Evolutionary conservation across 306 rosid species (phyloP), one percentile per base, ranked within the genome.

Genomic region (Oxytropis ochrocephala): DNA sequence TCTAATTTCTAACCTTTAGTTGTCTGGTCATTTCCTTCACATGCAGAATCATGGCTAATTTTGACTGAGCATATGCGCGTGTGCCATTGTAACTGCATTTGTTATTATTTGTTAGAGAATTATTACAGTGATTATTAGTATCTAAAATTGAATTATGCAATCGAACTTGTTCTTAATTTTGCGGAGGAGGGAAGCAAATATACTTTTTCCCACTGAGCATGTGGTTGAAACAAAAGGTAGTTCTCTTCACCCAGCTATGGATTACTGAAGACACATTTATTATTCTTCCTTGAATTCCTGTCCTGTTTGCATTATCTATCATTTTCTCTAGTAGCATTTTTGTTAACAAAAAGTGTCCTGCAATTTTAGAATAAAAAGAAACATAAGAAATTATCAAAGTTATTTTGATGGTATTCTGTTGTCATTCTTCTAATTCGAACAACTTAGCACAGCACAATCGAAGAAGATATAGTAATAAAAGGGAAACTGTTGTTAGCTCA

Each of bases 241-340:
- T 82, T 65, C 81, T 84, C 78, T 84, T 88, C 19, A 94, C 99
- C 99, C 97, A 91, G 67, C 84, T 59, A 82, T 94, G 97, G 35
- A 91, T 79, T 70, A 84, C 81, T 0, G 99, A 94, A 39, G 99
- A 84, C 49, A 94, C 84, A 68, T 91, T 91, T 49, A 94, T 80
- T 54, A 94, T 94, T 77, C 95, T 91, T 79, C 99, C 97, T 84
- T 86, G 78, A 51, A 89, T 84, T n/a, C 95, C 97, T 18, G 91
- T 89, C 63, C 75, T 78, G 53, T 87, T 85, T 71, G 97, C 92
- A 7, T 95, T 88, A 62, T 85, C 91, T 82, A 89, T 81, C 95
- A 94, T 84, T 76, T 85, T 94, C 49, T 94, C 96, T 57, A 89
- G n/a, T 46, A 94, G 79, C 87, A 78, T 81, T 72, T 91, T 92